Base-by-base conservation (phyloP, 2,329 filamentous ascomycete species). In the Polychaeton citri region DNA sequence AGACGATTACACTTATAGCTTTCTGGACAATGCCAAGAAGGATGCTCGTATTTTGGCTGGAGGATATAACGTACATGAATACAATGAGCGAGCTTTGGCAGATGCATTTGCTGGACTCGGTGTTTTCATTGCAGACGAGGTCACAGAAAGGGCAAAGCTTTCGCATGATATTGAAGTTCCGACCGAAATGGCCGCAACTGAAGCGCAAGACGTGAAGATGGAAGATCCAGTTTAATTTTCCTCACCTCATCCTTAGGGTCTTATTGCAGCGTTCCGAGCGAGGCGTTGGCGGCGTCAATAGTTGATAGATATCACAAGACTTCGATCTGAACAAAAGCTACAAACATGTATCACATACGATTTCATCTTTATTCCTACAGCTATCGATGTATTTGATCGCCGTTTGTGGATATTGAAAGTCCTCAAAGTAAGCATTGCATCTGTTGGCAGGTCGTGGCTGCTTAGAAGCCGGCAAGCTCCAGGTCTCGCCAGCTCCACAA, bases 51-150 rank as follows among this genome's bases (percentile, higher is more conserved):
- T 81, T 52, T 64, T 72, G 35, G 83, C 82, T 12, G 87, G 86
- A 20, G 92, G 90, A 0, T 96, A 92, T 60, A 78, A 79, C 49
- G 65, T 88, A 30, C 66, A 72, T 21, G 86, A 94, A 54, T 96
- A 90, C 53, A 83, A 85, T 50, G 69, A 76, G 6, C 70, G 87
- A 17, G 79, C 83, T 17, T 64, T 98, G 54, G 81, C 84, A 41
- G 87, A 95, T 54, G 86, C 88, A 0, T 96, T 95, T 60, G 76
- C 83, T 0, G 90, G 92, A 0, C 59, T 98, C 41, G 85, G 82
- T 1, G 82, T 93, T 30, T 92, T 93, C 48, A 67, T 98, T 30
- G 79, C 74, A 21, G 85, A 95, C 32, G 87, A 93, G 52, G 52
- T 48, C 34, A 54, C 34, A 43, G 64, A 64, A 33, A 55, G 50